Evolutionary conservation across 805 yeast genomes (phyloP).

Genomic region (Suhomyces sp.): DNA sequence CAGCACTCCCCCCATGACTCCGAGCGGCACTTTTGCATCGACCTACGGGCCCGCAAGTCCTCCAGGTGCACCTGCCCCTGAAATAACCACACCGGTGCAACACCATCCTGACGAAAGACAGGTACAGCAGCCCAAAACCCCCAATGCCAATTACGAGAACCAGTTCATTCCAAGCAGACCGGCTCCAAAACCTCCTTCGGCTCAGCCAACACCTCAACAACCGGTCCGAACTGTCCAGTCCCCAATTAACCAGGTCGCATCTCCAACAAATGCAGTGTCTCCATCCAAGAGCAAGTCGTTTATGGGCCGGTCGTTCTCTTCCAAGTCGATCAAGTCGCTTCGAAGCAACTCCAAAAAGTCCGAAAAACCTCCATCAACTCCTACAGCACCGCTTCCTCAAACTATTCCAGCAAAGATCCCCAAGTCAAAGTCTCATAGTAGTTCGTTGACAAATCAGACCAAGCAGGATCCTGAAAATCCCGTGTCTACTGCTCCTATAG

Average conservation of each 20-base stretch:
- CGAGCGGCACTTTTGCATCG: slow-evolving; percentile 14
- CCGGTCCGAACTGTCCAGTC: slow-evolving; percentile 1
- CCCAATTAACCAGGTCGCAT: neutral
- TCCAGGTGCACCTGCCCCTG: slow-evolving; percentile 1
- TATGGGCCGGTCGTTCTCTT: slow-evolving; percentile 36
- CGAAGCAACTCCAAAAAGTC: slow-evolving; percentile 23
- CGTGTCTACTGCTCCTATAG: slow-evolving; percentile 39
- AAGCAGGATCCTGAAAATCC: slow-evolving; percentile 19
- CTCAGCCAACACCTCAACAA: slow-evolving; percentile 9
- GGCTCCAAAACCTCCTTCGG: slow-evolving; percentile 58
- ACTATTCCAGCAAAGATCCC: slow-evolving; percentile 25
- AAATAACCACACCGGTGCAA: slow-evolving; percentile 32
- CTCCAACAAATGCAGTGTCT: slow-evolving; percentile 6
- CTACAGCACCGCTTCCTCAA: slow-evolving; percentile 16
- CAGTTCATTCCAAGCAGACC: slow-evolving; percentile 66
- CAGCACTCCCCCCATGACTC: slow-evolving; percentile 29
- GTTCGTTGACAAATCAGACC: slow-evolving; percentile 31
- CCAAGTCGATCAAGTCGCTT: slow-evolving; percentile 35
- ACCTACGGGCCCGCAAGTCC: slow-evolving; percentile 5
- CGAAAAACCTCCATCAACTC: slow-evolving; percentile 10
- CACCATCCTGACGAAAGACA: slow-evolving; percentile 12
- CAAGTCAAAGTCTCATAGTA: slow-evolving; percentile 41
- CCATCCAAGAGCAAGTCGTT: slow-evolving; percentile 17
- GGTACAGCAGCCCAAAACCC: slow-evolving; percentile 21
- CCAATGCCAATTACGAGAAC: slow-evolving; percentile 29